Evolutionary conservation across 495 filamentous ascomycete species (phyloP), one percentile per base, ranked within the genome.

Genomic region (Rusavskia elegans): DNA sequence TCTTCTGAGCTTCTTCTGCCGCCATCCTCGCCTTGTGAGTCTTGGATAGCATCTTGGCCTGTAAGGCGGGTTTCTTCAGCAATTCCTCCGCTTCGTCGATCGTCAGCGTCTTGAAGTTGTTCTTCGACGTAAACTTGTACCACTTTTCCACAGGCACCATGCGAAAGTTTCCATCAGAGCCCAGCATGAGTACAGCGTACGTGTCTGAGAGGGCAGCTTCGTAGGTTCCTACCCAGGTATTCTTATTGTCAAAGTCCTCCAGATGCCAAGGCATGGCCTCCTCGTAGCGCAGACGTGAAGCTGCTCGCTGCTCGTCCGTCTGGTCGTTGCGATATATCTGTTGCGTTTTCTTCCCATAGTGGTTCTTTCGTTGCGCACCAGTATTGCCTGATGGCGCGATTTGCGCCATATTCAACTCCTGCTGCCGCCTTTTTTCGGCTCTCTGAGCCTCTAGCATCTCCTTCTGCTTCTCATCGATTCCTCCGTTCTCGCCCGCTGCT

Each of bases 261-360:
- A 98, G 64, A 62, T 95, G 89, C 92, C 92, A 98, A 10, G 93
- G 93, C 39, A 95, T 68, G 8, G 87, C 84, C 61, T 98, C 92
- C 63, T 98, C 93, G 57, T 97, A 98, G 55, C 88, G 81, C 20
- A 97, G 74, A 44, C 86, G 79, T 11, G 79, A 75, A 49, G 79
- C 76, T 52, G 86, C 88, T 59, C 87, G 83, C 57, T 89, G 80
- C 39, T 85, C 84, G 14, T 85, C 84, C 0, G 87, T 88, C 67
- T 92, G 85, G 61, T 90, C 77, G 32, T 81, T 87, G 61, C 89
- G 84, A 59, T 78, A 81, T 36, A 80, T 72, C 53, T 76, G 75
- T 52, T 79, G 74, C 7, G 83, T 81, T 60, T 83, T 79, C 61
- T 84, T 84, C 4, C 71, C 68, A 10, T 68, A 67, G 52, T 78